Evolutionary conservation across 306 rosid genomes (phyloP).

Genomic region (Malus sylvestris): DNA sequence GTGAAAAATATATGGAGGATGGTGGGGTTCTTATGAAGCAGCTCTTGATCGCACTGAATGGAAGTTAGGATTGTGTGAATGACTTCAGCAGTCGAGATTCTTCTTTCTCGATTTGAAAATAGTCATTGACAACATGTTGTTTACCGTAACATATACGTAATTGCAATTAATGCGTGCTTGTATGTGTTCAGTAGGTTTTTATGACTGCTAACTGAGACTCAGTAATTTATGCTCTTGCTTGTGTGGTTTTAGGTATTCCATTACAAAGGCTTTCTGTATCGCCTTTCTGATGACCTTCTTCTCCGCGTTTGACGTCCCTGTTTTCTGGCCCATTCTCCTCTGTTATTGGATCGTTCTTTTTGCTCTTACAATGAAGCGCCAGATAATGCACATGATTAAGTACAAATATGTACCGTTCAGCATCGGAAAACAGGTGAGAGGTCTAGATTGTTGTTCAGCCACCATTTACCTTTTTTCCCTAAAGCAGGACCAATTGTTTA

Average conservation of each 20-base stretch:
- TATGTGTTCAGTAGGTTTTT: not conserved
- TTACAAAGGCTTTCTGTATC: conserved; percentile 55
- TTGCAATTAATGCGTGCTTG: not conserved
- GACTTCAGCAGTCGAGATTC: not conserved
- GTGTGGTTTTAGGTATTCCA: conserved; percentile 49
- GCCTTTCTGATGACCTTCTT: conserved; percentile 62
- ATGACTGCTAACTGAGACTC: not conserved
- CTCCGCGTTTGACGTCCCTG: conserved; percentile 55
- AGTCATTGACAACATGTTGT: not conserved
- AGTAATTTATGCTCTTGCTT: not conserved
- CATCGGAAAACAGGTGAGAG: conserved; percentile 55
- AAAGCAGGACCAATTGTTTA: not conserved
- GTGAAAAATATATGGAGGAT: not conserved
- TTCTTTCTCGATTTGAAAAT: not conserved
- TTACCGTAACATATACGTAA: not conserved
- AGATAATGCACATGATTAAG: conserved; percentile 63
- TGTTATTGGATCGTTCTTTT: conserved; percentile 59
- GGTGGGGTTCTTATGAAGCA: not conserved
- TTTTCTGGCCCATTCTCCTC: conserved; percentile 68
- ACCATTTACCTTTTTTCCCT: not conserved
- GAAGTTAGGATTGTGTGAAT: not conserved
- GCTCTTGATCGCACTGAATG: not conserved
- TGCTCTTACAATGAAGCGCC: conserved; percentile 72
- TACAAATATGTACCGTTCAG: conserved; percentile 58
- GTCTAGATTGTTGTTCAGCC: conserved; percentile 1